Evolutionary conservation across 1,284 basidiomycete genomes (phyloP), one percentile per base, ranked within the genome.

Genomic region (Ustilago loliicola): DNA sequence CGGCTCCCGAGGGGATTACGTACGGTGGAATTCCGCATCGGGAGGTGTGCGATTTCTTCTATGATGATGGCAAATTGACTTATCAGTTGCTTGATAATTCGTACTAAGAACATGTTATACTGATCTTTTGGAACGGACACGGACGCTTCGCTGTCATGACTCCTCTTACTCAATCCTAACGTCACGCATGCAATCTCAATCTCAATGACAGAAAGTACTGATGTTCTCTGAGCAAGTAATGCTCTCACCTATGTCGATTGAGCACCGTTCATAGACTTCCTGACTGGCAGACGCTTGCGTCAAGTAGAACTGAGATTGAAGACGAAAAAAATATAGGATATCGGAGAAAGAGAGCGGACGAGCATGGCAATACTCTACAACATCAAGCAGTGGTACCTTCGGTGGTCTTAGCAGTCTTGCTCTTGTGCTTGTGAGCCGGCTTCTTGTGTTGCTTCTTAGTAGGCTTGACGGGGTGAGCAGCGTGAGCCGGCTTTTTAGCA

Each of bases 31-130:
- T 71, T 19, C 74, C 70, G 34, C 54, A 69, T 10, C 59, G 56
- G 7, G 36, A 68, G 19, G 53, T 65, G 3, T 77, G 74, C 56
- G 74, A 72, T 34, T 77, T 69, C 40, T 69, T 72, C 55, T 50
- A 53, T 25, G 8, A 63, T 19, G 63, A 69, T n/a, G 47, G 54
- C 0, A 52, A 48, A 30, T 40, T 77, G 51, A 59, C 61, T 8
- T 61, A 72, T 29, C 69, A 72, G 66, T 23, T 38, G 38, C 32
- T 77, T 15, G 47, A 77, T 60, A 77, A 77, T 27, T 25, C 70
- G 1, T 21, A 60, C 34, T 77, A 65, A 50, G 42, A n/a, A n/a
- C 5, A 11, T 27, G 7, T 13, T n/a, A 23, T 27, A 8, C 23
- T 48, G 45, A 11, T 48, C 10, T 48, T 11, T 15, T 45, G 1